These are phyloP conservation scores for Corrigiola litoralis DNA, from an alignment of 179 eudicot species.

Conservation along the genomic window DNA sequence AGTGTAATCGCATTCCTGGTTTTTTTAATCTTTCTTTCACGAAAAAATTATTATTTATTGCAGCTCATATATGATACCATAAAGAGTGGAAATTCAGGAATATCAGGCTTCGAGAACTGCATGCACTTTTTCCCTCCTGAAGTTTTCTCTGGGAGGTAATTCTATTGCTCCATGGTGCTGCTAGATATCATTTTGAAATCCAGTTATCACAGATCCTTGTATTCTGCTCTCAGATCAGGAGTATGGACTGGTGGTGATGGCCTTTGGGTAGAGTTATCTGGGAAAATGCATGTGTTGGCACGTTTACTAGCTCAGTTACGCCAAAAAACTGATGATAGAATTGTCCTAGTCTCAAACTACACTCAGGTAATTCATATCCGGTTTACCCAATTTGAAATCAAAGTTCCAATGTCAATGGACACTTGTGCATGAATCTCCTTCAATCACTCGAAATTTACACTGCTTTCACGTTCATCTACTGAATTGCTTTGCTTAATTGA, in stretches of 20 bases:
- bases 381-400: neutral
- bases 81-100: conserved; percentile 76
- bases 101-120: conserved; percentile 84
- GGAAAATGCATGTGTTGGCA: conserved; percentile 96
- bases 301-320: conserved; percentile 80
- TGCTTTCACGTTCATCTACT: neutral
- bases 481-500: neutral
- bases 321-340: conserved; percentile 91
- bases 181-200: neutral
- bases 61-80: conserved; percentile 96
- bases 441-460: neutral
- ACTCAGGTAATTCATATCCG: conserved; percentile 62
- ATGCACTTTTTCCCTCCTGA: conserved; percentile 85
- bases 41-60: conserved; percentile 24
- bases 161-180: neutral
- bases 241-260: conserved; percentile 94
- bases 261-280: conserved; percentile 93
- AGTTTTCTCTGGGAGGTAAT: conserved; percentile 87
- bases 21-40: conserved; percentile 9
- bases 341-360: conserved; percentile 96
- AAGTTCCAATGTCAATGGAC: neutral
- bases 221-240: conserved; percentile 68
- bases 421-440: neutral
- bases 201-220: neutral
- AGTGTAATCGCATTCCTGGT: neutral